Conservation (phyloP, 352 stramenopile species). For the Pythium myriotylum region DNA sequence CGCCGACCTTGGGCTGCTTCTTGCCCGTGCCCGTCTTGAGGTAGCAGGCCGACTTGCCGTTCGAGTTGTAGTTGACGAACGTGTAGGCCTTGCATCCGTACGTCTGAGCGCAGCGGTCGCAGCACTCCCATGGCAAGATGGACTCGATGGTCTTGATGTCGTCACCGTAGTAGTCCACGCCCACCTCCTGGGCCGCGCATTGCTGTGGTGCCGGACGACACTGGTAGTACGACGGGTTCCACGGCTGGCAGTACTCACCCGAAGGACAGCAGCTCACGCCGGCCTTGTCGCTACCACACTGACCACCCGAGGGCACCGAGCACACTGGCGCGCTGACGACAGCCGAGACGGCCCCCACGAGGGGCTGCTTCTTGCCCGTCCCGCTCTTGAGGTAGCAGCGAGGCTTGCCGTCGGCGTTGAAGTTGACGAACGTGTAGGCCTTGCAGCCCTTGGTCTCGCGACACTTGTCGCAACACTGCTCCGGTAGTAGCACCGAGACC, state of each 20-base stretch:
- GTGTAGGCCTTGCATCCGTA: slow-evolving; percentile 50
- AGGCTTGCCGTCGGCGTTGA: slow-evolving; percentile 40
- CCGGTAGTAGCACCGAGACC: slow-evolving; percentile 35
- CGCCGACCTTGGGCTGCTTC: slow-evolving; percentile 5
- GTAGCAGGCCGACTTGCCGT: slow-evolving; percentile 28
- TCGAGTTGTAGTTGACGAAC: slow-evolving; percentile 43
- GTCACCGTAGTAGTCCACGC: slow-evolving; percentile 38
- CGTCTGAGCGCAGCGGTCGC: slow-evolving; percentile 33
- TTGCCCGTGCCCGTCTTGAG: slow-evolving; percentile 21
- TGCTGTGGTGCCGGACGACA: slow-evolving; percentile 31
- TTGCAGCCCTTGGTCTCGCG: slow-evolving; percentile 38
- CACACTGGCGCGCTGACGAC: slow-evolving; percentile 15
- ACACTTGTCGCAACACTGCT: slow-evolving; percentile 51
- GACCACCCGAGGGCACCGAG: slow-evolving; percentile 1
- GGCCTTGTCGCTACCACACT: slow-evolving; percentile 21
- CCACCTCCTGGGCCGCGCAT: slow-evolving; percentile 36
- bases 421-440: slow-evolving; percentile 64
- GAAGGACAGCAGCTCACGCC: slow-evolving; percentile 40
- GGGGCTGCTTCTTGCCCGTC: slow-evolving; percentile 9
- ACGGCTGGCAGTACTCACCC: slow-evolving; percentile 49
- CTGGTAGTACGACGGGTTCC: slow-evolving; percentile 46
- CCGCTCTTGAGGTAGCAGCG: slow-evolving; percentile 52
- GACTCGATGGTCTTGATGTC: slow-evolving; percentile 44
- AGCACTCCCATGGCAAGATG: slow-evolving; percentile 41
- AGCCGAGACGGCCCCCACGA: slow-evolving; percentile 46